Evolutionary conservation across 106 monocot genomes (phyloP).

Genomic region (Dendrobium chrysotoxum): DNA sequence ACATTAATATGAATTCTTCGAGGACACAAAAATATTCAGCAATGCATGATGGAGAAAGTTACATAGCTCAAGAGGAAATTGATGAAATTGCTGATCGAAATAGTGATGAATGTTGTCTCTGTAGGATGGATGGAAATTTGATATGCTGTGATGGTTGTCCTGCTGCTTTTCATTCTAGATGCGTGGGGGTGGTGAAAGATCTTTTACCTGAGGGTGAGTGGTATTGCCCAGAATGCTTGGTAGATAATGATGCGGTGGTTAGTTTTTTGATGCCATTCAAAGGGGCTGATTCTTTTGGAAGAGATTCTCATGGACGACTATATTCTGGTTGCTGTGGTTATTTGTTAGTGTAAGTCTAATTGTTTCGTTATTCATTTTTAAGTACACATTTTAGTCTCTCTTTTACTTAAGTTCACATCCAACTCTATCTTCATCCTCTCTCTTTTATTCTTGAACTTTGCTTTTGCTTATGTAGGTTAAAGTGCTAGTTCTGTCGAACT

Average conservation of each 20-base stretch:
- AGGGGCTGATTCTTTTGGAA: constrained; percentile 75
- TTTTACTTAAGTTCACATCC: background rate
- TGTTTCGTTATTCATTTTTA: background rate
- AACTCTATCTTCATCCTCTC: background rate
- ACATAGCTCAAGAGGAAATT: constrained; percentile 11
- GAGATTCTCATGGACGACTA: constrained; percentile 67
- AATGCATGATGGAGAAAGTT: constrained; percentile 9
- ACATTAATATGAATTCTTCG: constrained; percentile 5
- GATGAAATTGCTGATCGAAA: constrained; percentile 59
- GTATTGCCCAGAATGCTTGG: constrained; percentile 84
- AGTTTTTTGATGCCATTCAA: constrained; percentile 33
- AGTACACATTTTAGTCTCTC: background rate
- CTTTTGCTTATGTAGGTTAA: background rate
- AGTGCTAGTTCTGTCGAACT: background rate
- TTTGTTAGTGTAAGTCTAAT: constrained; percentile 79
- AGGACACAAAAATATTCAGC: constrained; percentile 19
- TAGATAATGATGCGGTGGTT: constrained; percentile 35
- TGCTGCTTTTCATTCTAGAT: constrained; percentile 94
- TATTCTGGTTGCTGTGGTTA: constrained; percentile 68
- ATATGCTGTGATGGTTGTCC: constrained; percentile 99
- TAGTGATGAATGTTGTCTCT: constrained; percentile 84
- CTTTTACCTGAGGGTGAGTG: constrained; percentile 93
- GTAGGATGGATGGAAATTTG: constrained; percentile 87
- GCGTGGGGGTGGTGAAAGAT: constrained; percentile 69
- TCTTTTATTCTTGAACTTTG: background rate